Evolutionary conservation across 2,329 filamentous ascomycete species (phyloP).

Genomic region (Sporothrix luriei): DNA sequence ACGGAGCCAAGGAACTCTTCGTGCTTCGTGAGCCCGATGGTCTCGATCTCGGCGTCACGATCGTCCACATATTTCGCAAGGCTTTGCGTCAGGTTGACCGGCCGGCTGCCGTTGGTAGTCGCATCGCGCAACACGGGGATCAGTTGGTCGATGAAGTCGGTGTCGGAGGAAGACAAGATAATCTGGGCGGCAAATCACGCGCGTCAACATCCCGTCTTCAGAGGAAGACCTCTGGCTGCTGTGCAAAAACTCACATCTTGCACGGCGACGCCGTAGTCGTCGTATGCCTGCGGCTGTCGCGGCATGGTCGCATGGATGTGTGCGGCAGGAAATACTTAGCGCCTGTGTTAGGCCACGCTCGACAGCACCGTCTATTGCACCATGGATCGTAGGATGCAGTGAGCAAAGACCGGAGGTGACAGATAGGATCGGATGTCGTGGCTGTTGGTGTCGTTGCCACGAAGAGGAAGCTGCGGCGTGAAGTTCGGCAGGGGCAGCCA

Average conservation of each 20-base stretch:
- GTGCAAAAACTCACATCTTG: constrained; percentile 35
- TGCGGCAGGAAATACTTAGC: neutral
- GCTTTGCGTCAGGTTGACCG: constrained; percentile 72
- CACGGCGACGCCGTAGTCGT: constrained; percentile 40
- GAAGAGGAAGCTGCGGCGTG: neutral
- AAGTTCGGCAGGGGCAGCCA: neutral
- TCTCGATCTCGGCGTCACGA: constrained; percentile 88
- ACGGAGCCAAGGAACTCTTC: constrained; percentile 95
- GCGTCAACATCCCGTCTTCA: neutral
- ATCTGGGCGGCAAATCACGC: constrained; percentile 60
- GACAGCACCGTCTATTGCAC: neutral
- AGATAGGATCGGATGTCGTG: too few relatives aligned
- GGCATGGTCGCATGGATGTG: constrained; percentile 34
- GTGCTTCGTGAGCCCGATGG: constrained; percentile 91
- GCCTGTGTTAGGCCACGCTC: constrained; percentile 23
- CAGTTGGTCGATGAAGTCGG: constrained; percentile 92
- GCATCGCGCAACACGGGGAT: constrained; percentile 94
- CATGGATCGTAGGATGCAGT: neutral
- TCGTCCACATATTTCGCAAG: constrained; percentile 81
- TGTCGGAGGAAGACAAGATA: constrained; percentile 85
- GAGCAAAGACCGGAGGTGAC: too few relatives aligned
- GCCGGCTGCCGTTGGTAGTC: constrained; percentile 71
- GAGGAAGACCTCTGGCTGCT: neutral
- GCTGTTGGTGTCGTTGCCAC: neutral
- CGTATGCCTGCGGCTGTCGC: constrained; percentile 38